Evolutionary conservation across 768 basidiomycete species (phyloP), one percentile per base, ranked within the genome.

Genomic region (Pleurotus ostreatus): DNA sequence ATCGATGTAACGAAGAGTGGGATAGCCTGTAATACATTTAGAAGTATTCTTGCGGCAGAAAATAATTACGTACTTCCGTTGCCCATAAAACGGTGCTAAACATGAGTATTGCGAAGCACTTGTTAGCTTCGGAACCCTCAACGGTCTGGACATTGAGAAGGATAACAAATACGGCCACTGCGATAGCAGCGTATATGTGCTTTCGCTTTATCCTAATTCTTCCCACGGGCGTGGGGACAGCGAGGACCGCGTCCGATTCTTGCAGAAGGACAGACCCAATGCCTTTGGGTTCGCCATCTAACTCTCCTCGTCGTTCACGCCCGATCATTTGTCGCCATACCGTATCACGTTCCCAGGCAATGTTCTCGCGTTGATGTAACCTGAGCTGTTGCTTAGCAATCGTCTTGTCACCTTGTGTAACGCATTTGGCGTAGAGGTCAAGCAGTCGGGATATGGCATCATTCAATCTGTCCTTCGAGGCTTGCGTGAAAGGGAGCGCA

Each of bases 1-100:
- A 89, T 85, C 2, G 94, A 96, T 0, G 97, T 99, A n/a, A 96
- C 94, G 66, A 98, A 99, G 5, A 98, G 80, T 2, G 97, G 94
- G 57, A 98, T 94, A 20, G 95, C 94, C 93, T 96, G 60, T 49
- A 56, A 25, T 44, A n/a, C 49, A 0, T 20, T 39, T 22, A 57
- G 30, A 48, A 44, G 40, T 12, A 30, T 41, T 26, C 30, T 43
- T 2, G 26, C 49, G 53, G 49, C 25, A 22, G 37, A 39, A 1
- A 7, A 20, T 15, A 41, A 15, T 4, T 46, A 63, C 80, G 55
- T 62, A 92, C 94, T 85, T 99, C 97, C 4, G 94, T 89, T 16
- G 96, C 96, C 97, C 97, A 98, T 55, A 98, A 73, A 18, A 98
- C 79, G 5, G 95, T 97, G 61, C 92, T 91, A 62, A 98, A 92